Evolutionary conservation across 371 early-diverging fungal species (phyloP), one percentile per base, ranked within the genome.

Genomic region (Actinomortierella wolfii): DNA sequence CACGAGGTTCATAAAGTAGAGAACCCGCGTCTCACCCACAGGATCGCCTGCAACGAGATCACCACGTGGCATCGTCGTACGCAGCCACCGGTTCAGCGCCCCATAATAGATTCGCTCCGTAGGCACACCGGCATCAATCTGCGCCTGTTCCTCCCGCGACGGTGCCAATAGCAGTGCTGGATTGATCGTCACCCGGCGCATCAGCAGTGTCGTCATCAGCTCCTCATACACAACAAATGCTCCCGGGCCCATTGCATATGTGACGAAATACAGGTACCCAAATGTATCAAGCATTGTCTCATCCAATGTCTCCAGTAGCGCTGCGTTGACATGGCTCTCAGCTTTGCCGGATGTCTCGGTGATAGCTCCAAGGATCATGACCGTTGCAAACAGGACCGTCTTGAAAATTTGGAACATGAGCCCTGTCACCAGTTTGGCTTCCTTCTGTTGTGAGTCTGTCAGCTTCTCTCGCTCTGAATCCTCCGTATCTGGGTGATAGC

Each of bases 1-100:
- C 59, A 78, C 53, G 20, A 86, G 53, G 54, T 86, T 83, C 43
- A 82, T 79, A 44, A 78, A 83, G 66, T 82, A 86, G 17, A 78
- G 53, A 0, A 83, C 66, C 7, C 85, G 76, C 6, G 79, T 68
- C 59, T 79, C 79, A 43, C 79, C 73, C 1, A 76, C 76, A 0
- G 76, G 64, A 1, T 73, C 64, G 11, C 59, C 47, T 29, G 51
- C 59, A 21, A 63, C 67, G 15, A 73, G 57, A 7, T 73, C 74
- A 2, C 63, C 57, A 7, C 49, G 55, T 1, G 74, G 74, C 60
- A 58, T 73, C 74, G 67, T 73, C 17, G 48, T 29, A 47, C 49
- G 58, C 53, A 73, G 53, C 7, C 64, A 59, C n/a, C 56, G 55
- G 57, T 73, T 67, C 48, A 73, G 42, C 34, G 34, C 34, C 34